A percentile compares a stretch with the other conserved stretches of the same genome.
phyloP scores from a whole-genome alignment of 2,329 filamentous ascomycete genomes.

The Cytospora schulzeri region DNA sequence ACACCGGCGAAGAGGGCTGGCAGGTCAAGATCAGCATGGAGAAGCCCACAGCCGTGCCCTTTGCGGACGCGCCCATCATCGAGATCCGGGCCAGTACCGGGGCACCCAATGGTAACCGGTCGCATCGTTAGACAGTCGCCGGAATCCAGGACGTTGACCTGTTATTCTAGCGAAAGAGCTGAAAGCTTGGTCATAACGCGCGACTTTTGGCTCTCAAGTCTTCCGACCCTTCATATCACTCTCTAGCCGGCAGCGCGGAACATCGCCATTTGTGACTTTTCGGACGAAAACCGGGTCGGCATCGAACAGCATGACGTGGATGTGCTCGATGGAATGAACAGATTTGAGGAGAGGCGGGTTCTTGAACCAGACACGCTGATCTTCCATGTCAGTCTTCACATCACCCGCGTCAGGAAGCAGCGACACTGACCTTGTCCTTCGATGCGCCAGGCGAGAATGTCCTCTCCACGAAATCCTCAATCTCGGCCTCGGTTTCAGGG shows the following conservation, averaged over 20 bases:
- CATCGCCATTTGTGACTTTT: conserved; percentile 73
- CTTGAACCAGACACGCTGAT: conserved; percentile 72
- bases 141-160: neutral
- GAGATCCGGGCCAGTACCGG: conserved; percentile 51
- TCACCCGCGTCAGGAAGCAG: neutral
- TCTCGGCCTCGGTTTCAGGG: conserved; percentile 58
- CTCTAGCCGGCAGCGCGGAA: conserved; percentile 60
- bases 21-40: conserved; percentile 64
- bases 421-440: conserved; percentile 53
- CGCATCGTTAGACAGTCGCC: conserved; percentile 15
- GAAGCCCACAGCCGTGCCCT: conserved; percentile 73
- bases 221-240: conserved; percentile 17
- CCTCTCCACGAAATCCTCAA: conserved; percentile 69
- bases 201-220: neutral
- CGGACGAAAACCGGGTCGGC: conserved; percentile 70
- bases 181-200: neutral
- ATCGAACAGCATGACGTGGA: conserved; percentile 88
- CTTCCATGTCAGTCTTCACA: conserved; percentile 23
- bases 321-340: conserved; percentile 85
- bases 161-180: conserved; percentile 3
- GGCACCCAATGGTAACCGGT: conserved; percentile 12
- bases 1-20: conserved; percentile 44
- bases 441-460: conserved; percentile 63
- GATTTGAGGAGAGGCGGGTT: conserved; percentile 88
- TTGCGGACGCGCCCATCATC: conserved; percentile 71